Conservation (phyloP, 1,284 basidiomycete genomes). For the Agroathelia rolfsii region DNA sequence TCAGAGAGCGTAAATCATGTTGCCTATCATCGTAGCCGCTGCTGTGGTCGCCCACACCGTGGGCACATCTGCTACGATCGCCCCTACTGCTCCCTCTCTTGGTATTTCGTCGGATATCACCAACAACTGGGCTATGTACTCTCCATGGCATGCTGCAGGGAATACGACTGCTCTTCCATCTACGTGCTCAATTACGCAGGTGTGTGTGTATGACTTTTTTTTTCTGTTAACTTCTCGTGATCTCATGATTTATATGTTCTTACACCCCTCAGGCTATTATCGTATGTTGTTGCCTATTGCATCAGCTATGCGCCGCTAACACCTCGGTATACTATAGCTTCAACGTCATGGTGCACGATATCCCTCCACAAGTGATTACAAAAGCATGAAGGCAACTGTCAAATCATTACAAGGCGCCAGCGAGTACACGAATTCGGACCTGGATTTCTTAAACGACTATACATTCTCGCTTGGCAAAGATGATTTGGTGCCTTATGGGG, state of each 20-base stretch:
- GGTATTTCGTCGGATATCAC: conserved; percentile 12
- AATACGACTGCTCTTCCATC: conserved; percentile 38
- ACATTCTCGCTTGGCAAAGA: conserved; percentile 52
- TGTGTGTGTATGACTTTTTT: conserved; percentile 14
- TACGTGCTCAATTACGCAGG: conserved; percentile 48
- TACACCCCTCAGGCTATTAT: not conserved
- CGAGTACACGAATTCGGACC: conserved; percentile 32
- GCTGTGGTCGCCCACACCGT: too few species aligned
- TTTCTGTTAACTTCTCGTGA: not conserved
- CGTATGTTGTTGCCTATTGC: conserved; percentile 8
- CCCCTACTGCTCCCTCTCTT: conserved; percentile 10
- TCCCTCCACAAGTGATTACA: conserved; percentile 48
- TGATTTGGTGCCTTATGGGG: conserved; percentile 61
- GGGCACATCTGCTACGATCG: conserved; percentile 8
- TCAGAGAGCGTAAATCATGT: too few species aligned
- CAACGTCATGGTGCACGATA: conserved; percentile 79
- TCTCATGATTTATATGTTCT: conserved; percentile 35
- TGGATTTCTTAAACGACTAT: conserved; percentile 55
- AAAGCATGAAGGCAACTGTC: conserved; percentile 38
- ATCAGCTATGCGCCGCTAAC: conserved; percentile 1
- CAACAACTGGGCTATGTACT: conserved; percentile 42
- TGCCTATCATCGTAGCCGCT: too few species aligned
- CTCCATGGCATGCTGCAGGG: conserved; percentile 42
- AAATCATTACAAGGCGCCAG: conserved; percentile 39
- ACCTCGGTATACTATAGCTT: conserved; percentile 36